Conservation (phyloP, 495 filamentous ascomycete species). For the Daldinia loculata region DNA sequence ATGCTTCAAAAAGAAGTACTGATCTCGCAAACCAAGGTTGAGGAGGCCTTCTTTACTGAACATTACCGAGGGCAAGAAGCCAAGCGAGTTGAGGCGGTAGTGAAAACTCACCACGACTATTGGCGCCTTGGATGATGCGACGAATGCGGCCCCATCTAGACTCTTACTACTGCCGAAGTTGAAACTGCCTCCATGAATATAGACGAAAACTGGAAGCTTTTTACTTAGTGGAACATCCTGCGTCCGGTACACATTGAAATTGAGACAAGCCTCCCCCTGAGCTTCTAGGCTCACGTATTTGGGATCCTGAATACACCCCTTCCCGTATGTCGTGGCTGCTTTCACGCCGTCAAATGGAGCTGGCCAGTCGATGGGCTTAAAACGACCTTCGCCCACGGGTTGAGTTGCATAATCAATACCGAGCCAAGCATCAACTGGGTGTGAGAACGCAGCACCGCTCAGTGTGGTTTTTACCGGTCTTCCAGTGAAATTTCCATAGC, state of each 20-base stretch:
- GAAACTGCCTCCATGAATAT: slow-evolving; percentile 64
- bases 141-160: slow-evolving; percentile 58
- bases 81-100: slow-evolving; percentile 72
- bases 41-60: slow-evolving; percentile 64
- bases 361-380: slow-evolving; percentile 36
- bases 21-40: slow-evolving; percentile 74
- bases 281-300: slow-evolving; percentile 25
- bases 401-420: slow-evolving; percentile 40
- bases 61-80: slow-evolving; percentile 66
- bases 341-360: slow-evolving; percentile 29
- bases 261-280: slow-evolving; percentile 58
- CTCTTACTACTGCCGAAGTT: slow-evolving; percentile 54
- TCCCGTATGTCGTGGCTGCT: slow-evolving; percentile 27
- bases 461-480: slow-evolving; percentile 27
- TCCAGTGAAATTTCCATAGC: slow-evolving; percentile 34
- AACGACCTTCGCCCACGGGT: slow-evolving; percentile 35
- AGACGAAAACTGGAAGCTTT: slow-evolving; percentile 66
- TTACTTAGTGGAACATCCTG: slow-evolving; percentile 41
- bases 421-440: slow-evolving; percentile 38
- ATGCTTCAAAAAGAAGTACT: slow-evolving; percentile 64
- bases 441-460: slow-evolving; percentile 26
- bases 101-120: slow-evolving; percentile 70
- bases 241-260: slow-evolving; percentile 58
- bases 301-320: slow-evolving; percentile 28
- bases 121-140: slow-evolving; percentile 60